These are phyloP conservation scores for Bipolaris gigantea DNA, from an alignment of 2,329 filamentous ascomycete genomes.

Conservation along the genomic window DNA sequence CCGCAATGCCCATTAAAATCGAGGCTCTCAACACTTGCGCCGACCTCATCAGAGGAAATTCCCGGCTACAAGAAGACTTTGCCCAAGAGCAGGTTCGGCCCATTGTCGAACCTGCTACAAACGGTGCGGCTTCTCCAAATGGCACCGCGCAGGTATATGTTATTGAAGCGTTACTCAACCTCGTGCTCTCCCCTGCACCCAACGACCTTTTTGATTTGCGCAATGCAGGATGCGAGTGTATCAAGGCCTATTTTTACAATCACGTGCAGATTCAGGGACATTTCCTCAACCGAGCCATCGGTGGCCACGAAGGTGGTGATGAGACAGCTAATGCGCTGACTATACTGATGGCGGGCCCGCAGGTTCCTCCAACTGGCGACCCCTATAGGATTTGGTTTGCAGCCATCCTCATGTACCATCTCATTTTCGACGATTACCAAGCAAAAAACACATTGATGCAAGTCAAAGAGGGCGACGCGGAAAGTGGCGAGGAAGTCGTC, in stretches of 20 bases:
- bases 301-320: conserved; percentile 78
- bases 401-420: conserved; percentile 79
- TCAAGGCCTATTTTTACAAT: conserved; percentile 87
- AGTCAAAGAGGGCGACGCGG: conserved; percentile 85
- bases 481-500: conserved; percentile 89
- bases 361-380: conserved; percentile 66
- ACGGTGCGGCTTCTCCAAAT: conserved; percentile 50
- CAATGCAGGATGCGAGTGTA: conserved; percentile 82
- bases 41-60: conserved; percentile 82
- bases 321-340: conserved; percentile 87
- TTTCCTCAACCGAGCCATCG: conserved; percentile 85
- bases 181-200: conserved; percentile 70
- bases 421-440: conserved; percentile 76
- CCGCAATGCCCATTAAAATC: conserved; percentile 76
- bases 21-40: conserved; percentile 86
- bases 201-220: conserved; percentile 75
- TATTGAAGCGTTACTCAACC: conserved; percentile 86
- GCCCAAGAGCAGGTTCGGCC: conserved; percentile 79
- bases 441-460: conserved; percentile 79
- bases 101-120: conserved; percentile 52
- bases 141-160: conserved; percentile 74
- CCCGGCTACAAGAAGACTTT: conserved; percentile 81
- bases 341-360: conserved; percentile 71
- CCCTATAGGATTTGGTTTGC: conserved; percentile 92
- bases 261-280: conserved; percentile 81